A percentile compares a stretch with the other conserved stretches of the same genome.
Conservation (phyloP, 2,329 filamentous ascomycete species). For the Geosmithia morbida region DNA sequence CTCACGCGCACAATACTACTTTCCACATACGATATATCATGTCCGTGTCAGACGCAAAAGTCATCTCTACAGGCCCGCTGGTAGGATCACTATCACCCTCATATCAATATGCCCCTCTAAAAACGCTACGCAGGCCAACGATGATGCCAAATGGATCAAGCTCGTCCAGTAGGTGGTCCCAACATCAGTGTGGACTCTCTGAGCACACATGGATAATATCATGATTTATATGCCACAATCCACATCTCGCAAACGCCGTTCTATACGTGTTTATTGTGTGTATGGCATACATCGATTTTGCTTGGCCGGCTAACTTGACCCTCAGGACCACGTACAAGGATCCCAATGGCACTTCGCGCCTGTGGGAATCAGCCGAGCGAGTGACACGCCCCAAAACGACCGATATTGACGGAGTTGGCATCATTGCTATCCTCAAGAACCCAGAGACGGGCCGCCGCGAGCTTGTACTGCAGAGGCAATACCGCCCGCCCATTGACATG, state of each 20-base stretch:
- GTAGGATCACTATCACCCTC: conserved; percentile 12
- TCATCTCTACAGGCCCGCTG: conserved; percentile 27
- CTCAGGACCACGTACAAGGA: conserved; percentile 49
- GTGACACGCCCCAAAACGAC: conserved; percentile 45
- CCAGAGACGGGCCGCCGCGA: conserved; percentile 27
- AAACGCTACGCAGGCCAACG: conserved; percentile 20
- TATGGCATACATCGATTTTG: neutral
- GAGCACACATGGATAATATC: neutral
- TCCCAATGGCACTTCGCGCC: conserved; percentile 39
- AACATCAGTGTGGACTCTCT: neutral
- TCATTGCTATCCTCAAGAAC: conserved; percentile 52
- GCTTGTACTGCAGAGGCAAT: conserved; percentile 53
- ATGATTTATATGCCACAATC: neutral
- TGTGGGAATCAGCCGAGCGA: conserved; percentile 63
- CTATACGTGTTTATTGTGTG: neutral
- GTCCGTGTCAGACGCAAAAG: conserved; percentile 26
- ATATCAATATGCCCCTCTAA: neutral
- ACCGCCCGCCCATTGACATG: conserved; percentile 44
- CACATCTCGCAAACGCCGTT: neutral
- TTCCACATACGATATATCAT: conserved; percentile 10
- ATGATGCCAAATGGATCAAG: conserved; percentile 45
- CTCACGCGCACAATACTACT: too few relatives aligned
- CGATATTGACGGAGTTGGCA: conserved; percentile 59
- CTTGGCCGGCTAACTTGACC: conserved; percentile 3
- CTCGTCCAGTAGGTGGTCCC: conserved; percentile 32